These are phyloP conservation scores for Monosporascus sp. DNA, from an alignment of 2,329 filamentous ascomycete genomes.

Conservation along the genomic window DNA sequence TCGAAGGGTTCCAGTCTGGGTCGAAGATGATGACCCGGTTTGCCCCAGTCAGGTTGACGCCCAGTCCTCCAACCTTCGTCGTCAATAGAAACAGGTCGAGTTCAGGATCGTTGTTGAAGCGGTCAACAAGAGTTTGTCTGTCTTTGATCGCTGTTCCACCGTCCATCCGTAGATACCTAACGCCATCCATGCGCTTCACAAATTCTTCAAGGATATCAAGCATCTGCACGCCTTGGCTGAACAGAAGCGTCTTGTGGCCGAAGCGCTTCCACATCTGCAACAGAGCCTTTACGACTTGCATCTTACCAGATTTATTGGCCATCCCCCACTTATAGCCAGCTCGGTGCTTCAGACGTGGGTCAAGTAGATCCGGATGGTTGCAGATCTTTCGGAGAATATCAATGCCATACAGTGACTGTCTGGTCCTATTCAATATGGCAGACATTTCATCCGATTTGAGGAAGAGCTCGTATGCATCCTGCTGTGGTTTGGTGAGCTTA, in stretches of 20 bases:
- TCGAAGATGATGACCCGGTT: slow-evolving; percentile 97
- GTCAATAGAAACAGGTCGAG: slow-evolving; percentile 89
- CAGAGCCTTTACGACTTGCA: slow-evolving; percentile 87
- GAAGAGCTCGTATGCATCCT: slow-evolving; percentile 75
- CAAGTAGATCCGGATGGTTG: slow-evolving; percentile 87
- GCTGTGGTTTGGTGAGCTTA: slow-evolving; percentile 76
- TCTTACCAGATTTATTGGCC: slow-evolving; percentile 80
- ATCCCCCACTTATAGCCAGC: slow-evolving; percentile 72
- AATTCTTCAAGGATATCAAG: slow-evolving; percentile 88
- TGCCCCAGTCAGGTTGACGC: slow-evolving; percentile 90
- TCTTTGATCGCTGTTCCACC: slow-evolving; percentile 83
- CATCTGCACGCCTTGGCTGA: slow-evolving; percentile 92
- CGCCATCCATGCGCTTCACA: slow-evolving; percentile 57
- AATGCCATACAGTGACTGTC: slow-evolving; percentile 82
- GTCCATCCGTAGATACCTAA: slow-evolving; percentile 87
- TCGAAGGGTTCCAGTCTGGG: slow-evolving; percentile 97
- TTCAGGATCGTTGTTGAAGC: slow-evolving; percentile 77
- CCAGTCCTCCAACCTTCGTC: slow-evolving; percentile 90
- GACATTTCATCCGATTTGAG: slow-evolving; percentile 78
- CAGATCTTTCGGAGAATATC: slow-evolving; percentile 93
- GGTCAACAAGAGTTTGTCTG: slow-evolving; percentile 85
- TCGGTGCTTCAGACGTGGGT: slow-evolving; percentile 53
- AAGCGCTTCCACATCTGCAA: slow-evolving; percentile 83
- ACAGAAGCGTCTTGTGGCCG: slow-evolving; percentile 88
- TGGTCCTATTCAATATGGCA: slow-evolving; percentile 69